These are phyloP conservation scores for Fistulifera solaris DNA, from an alignment of 108 stramenopile species.

Conservation along the genomic window DNA sequence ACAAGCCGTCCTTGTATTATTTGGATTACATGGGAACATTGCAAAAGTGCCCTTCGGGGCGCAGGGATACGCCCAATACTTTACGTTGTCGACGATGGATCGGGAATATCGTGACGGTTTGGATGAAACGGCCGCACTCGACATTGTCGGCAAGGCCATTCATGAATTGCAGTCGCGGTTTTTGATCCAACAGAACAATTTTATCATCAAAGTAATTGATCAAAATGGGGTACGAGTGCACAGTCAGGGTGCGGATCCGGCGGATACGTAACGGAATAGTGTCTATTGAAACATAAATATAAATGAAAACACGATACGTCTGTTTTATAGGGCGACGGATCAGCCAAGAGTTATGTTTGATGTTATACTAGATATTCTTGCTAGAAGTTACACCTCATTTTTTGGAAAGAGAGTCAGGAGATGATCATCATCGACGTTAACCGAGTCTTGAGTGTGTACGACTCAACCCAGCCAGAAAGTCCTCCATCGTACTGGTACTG, in stretches of 20 bases:
- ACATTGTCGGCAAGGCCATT: slow-evolving; percentile 82
- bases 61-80: slow-evolving; percentile 92
- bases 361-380: no score
- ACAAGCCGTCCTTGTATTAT: slow-evolving; percentile 61
- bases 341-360: no score
- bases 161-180: slow-evolving; percentile 87
- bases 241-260: slow-evolving; percentile 67
- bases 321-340: no score
- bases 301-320: no score
- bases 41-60: slow-evolving; percentile 66
- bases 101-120: slow-evolving; percentile 79
- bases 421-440: no score
- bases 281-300: neutral
- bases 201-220: slow-evolving; percentile 91
- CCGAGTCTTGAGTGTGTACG: no score
- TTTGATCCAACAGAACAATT: slow-evolving; percentile 88
- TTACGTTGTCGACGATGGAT: slow-evolving; percentile 93
- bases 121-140: slow-evolving; percentile 64
- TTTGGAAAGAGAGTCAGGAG: no score
- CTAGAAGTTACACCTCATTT: no score
- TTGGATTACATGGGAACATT: slow-evolving; percentile 91
- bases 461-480: no score
- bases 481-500: no score
- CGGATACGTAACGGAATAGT: slow-evolving; percentile 37
- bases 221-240: slow-evolving; percentile 78